phyloP scores from a whole-genome alignment of 768 basidiomycete species.

The Cystoderma amianthinum region DNA sequence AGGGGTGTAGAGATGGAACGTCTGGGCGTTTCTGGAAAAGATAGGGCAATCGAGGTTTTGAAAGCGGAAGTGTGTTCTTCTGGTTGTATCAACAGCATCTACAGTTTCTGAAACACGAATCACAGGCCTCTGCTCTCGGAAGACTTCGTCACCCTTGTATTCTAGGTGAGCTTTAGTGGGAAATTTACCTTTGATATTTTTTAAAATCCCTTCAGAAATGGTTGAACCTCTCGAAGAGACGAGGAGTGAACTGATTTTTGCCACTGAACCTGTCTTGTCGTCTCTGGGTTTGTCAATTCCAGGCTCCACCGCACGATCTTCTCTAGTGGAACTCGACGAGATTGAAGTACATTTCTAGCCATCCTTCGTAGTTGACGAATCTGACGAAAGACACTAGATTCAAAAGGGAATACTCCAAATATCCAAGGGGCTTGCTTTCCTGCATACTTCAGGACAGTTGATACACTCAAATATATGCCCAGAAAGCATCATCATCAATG shows the following conservation, averaged over 20 bases:
- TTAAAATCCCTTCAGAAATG: slow-evolving; percentile 66
- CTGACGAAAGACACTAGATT: slow-evolving; percentile 43
- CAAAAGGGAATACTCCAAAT: slow-evolving; percentile 96
- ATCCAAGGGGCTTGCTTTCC: slow-evolving; percentile 82
- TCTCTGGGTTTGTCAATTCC: slow-evolving; percentile 76
- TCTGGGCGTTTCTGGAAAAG: slow-evolving; percentile 54
- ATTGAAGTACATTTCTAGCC: slow-evolving; percentile 58
- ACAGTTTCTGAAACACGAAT: slow-evolving; percentile 3
- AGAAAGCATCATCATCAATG: slow-evolving; percentile 86
- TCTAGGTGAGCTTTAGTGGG: slow-evolving; percentile 44
- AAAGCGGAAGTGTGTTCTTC: slow-evolving; percentile 73
- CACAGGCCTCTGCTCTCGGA: slow-evolving; percentile 75
- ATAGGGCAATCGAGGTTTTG: slow-evolving; percentile 74
- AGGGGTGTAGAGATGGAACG: slow-evolving; percentile 66
- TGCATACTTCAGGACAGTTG: slow-evolving; percentile 86
- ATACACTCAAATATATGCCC: slow-evolving; percentile 90
- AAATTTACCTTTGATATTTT: slow-evolving; percentile 6
- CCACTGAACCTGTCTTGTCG: slow-evolving; percentile 85
- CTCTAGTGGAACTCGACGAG: slow-evolving; percentile 85
- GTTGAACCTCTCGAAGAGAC: slow-evolving; percentile 97
- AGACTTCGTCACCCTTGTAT: slow-evolving; percentile 90
- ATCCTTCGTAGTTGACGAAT: too few relatives aligned
- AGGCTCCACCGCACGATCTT: slow-evolving; percentile 45
- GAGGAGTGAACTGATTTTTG: slow-evolving; percentile 82
- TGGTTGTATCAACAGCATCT: slow-evolving; percentile 6